Conservation (phyloP, 176 grass and related monocot genomes). For the Cenchrus purpureus region DNA sequence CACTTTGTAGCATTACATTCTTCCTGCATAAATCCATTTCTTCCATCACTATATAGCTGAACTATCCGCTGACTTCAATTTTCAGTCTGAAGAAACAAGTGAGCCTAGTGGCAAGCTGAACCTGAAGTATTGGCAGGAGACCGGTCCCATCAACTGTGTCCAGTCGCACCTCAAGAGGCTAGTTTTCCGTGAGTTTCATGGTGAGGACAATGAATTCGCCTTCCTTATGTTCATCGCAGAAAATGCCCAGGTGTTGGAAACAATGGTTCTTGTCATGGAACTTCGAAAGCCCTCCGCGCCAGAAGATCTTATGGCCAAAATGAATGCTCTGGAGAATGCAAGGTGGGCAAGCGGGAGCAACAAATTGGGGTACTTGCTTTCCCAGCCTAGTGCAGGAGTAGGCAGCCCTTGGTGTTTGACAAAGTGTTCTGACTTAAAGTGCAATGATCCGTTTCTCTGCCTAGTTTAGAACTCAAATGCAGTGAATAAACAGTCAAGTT, state of each 20-base stretch:
- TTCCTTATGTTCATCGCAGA: slow-evolving; percentile 11
- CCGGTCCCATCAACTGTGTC: neutral
- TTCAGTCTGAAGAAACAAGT: neutral
- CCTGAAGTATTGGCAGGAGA: neutral
- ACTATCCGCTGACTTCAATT: neutral
- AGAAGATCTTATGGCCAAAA: neutral
- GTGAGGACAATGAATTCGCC: neutral
- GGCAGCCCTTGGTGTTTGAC: neutral
- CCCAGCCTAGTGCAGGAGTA: neutral
- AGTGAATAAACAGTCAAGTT: neutral
- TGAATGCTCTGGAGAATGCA: neutral
- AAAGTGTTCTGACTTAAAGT: neutral
- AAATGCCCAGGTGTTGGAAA: neutral
- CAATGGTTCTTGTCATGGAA: neutral
- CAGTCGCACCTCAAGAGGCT: neutral
- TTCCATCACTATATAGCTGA: neutral
- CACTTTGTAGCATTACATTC: neutral
- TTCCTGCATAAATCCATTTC: neutral
- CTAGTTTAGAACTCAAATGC: neutral
- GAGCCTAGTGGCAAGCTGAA: neutral
- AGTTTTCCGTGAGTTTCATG: neutral
- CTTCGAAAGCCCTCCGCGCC: neutral
- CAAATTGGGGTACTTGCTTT: neutral
- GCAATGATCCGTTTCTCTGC: slow-evolving; percentile 26
- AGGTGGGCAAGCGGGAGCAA: slow-evolving; percentile 14